phyloP scores from a whole-genome alignment of 495 filamentous ascomycete species.

The Bombardia bombarda region DNA sequence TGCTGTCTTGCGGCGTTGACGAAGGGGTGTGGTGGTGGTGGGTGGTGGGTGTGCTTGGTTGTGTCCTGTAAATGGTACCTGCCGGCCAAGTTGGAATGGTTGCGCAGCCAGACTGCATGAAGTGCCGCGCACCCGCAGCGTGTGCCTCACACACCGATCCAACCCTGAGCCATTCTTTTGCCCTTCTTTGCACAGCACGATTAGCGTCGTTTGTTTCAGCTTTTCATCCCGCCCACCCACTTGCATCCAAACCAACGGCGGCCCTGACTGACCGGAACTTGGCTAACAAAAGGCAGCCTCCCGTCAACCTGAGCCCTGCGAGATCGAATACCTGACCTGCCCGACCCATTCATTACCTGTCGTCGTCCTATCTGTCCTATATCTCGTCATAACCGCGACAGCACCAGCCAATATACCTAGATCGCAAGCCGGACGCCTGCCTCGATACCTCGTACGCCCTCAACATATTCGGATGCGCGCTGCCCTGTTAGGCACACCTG shows the following conservation, averaged over 20 bases:
- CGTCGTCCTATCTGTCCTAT: conserved; percentile 2
- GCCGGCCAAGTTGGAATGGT: background rate
- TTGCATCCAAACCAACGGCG: conserved; percentile 6
- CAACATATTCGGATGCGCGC: conserved; percentile 5
- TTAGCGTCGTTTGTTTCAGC: conserved; percentile 11
- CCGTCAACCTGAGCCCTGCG: conserved; percentile 13
- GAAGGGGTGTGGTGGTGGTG: too few species aligned
- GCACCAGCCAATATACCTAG: background rate
- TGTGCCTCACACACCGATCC: conserved; percentile 4
- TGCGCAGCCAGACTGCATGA: conserved; percentile 4
- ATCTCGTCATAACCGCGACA: background rate
- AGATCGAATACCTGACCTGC: conserved; percentile 2
- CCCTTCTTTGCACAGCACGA: background rate
- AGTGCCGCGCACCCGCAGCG: conserved; percentile 6
- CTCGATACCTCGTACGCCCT: conserved; percentile 1
- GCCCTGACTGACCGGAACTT: too few species aligned
- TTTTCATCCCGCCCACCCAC: conserved; percentile 4
- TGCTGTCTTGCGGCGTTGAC: background rate
- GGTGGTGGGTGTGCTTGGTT: too few species aligned
- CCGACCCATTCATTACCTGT: conserved; percentile 2
- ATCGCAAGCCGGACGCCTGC: conserved; percentile 1
- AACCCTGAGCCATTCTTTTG: background rate
- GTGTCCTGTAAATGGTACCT: too few species aligned
- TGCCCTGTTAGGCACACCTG: conserved; percentile 3
- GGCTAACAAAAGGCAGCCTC: conserved; percentile 10